Base-by-base conservation (phyloP, 345 rosid species). In the Corymbia maculata region DNA sequence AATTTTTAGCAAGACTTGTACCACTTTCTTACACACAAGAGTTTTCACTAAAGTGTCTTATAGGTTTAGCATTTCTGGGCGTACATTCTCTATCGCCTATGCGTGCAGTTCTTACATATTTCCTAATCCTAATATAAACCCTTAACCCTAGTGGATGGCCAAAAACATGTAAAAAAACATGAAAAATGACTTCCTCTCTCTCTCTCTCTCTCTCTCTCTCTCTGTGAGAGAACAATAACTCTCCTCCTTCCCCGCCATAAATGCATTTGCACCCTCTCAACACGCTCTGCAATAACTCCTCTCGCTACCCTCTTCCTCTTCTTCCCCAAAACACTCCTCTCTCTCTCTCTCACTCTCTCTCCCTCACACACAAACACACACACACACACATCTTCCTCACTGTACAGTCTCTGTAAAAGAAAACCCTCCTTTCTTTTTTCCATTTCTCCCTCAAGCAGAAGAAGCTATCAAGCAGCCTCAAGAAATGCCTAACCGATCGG, bases 221-320 rank as follows among this genome's bases (percentile, higher is more conserved):
- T 87, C 85, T 44, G 7, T 9, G 61, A 57, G 92, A 85, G 86
- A 87, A 88, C 93, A 94, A 91, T 93, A 85, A 92, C 88, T 87
- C 87, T 87, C 90, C 92, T 88, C 90, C 85, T 90, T 70, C 91
- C 89, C 61, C 87, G 53, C 93, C 95, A 96, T 96, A 93, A 97
- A 96, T 97, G 96, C 95, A 45, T 75, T 92, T 87, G 91, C 96
- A 95, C 93, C 96, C 91, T 90, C 96, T 96, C 96, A 75, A 91
- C 89, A 90, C 92, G 89, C 95, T 93, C 93, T 85, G 95, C 96
- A 95, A 92, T 95, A 92, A 96, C 96, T 96, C 94, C 89, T 84
- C 93, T 86, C 89, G n/a, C 68, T 61, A 44, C 90, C 89, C 89
- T 90, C 89, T 52, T 89, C 92, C 85, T 85, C 90, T 50, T 89